Percentiles rank a stretch among this genome's conserved stretches.
These are phyloP conservation scores for Rhizopogon vinicolor DNA, from an alignment of 768 basidiomycete species.

Conservation along the genomic window DNA sequence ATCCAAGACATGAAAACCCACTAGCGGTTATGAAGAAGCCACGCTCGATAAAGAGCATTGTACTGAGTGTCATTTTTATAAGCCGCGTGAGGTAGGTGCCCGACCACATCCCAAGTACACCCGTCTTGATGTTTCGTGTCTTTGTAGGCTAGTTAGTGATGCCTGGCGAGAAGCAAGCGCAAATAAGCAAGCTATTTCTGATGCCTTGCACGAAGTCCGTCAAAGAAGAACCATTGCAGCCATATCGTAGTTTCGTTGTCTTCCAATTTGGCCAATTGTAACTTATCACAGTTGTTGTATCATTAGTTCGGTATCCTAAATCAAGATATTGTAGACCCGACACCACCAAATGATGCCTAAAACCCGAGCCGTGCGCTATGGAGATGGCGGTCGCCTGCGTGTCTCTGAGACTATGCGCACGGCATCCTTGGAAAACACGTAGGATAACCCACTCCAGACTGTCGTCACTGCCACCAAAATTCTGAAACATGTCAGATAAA, in stretches of 20 bases:
- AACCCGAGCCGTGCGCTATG: not conserved
- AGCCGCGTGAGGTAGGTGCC: slow-evolving; percentile 54
- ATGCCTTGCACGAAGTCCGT: slow-evolving; percentile 70
- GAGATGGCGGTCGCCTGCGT: slow-evolving; percentile 25
- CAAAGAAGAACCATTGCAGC: slow-evolving; percentile 34
- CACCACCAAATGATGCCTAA: not conserved
- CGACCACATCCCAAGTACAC: not conserved
- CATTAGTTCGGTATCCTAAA: slow-evolving; percentile 8
- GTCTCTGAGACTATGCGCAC: slow-evolving; percentile 53
- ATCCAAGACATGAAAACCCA: slow-evolving; percentile 40
- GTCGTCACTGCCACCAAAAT: slow-evolving; percentile 88
- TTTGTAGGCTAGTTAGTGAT: slow-evolving; percentile 51
- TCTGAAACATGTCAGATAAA: slow-evolving; percentile 34
- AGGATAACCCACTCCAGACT: slow-evolving; percentile 85
- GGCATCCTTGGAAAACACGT: slow-evolving; percentile 71
- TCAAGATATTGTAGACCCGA: not conserved
- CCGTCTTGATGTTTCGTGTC: slow-evolving; percentile 5
- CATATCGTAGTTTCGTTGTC: slow-evolving; percentile 5
- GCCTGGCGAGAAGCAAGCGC: slow-evolving; percentile 60
- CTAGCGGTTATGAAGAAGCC: slow-evolving; percentile 34
- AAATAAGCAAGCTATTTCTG: slow-evolving; percentile 55
- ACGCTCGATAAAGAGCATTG: slow-evolving; percentile 54
- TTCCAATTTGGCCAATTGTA: not conserved
- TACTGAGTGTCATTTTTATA: slow-evolving; percentile 58
- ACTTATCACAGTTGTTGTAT: slow-evolving; percentile 11